Evolutionary conservation across 2,329 filamentous ascomycete species (phyloP), one percentile per base, ranked within the genome.

Genomic region (Diaporthe ampelina): DNA sequence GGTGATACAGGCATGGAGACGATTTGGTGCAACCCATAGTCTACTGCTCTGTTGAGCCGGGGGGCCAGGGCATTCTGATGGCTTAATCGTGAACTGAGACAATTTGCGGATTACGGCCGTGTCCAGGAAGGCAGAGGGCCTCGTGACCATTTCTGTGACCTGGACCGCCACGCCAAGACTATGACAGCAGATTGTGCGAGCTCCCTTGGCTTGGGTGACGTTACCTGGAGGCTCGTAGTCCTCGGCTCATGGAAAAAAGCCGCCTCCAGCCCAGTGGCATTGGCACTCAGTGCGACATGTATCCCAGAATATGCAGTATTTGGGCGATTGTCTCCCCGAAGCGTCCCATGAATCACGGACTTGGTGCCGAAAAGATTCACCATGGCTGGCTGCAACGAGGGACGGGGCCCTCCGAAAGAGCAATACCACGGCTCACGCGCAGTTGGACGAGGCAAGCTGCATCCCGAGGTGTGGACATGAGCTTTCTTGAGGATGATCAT

Each of bases 91-190:
- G 19, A 11, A 35, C 63, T 54, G 63, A 40, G 48, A 26, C 63
- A 54, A 40, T 37, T 54, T 40, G 45, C n/a, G 48, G 48, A 21
- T 29, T 48, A 68, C 48, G 48, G 15, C 48, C 48, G 15, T 26
- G 32, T 19, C 26, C 45, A 40, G 32, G 17, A 29, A 67, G 26
- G 13, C n/a, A 68, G 17, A 29, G n/a, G 48, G 48, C 32, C 63
- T 26, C 45, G 48, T 68, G 63, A 68, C 32, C 63, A 19, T 26
- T 29, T 54, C 21, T 45, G 29, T 68, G 63, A 40, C 32, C 21
- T 37, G 29, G 45, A 52, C 45, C 61, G 61, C 63, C 45, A 54
- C 63, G 63, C 63, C 63, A 68, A 68, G 63, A 54, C 63, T 15
- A 68, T 68, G 63, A 68, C 63, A 54, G 32, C 48, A 68, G 45